phyloP scores from a whole-genome alignment of 352 stramenopile genomes.

The Globisporangium perplexum region DNA sequence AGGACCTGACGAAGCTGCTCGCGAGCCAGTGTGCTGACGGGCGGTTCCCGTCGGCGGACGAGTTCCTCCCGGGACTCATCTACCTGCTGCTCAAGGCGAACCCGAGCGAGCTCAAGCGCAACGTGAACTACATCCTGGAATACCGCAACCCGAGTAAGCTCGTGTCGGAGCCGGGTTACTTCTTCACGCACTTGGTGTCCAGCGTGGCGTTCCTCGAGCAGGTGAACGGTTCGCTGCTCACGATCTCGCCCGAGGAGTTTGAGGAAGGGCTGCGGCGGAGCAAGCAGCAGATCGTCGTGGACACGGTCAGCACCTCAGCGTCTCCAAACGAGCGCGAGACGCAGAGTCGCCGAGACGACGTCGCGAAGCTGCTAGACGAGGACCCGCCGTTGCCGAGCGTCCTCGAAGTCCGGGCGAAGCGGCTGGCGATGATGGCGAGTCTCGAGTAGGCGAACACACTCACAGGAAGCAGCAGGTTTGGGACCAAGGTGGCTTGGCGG shows the following conservation, averaged over 20 bases:
- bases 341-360: not conserved
- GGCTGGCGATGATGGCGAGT: slow-evolving; percentile 6
- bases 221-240: slow-evolving; percentile 60
- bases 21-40: slow-evolving; percentile 28
- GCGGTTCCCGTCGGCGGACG: slow-evolving; percentile 81
- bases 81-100: slow-evolving; percentile 86
- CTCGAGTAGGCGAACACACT: not conserved
- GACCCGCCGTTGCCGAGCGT: slow-evolving; percentile 3
- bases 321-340: not conserved
- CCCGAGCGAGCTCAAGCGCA: slow-evolving; percentile 74
- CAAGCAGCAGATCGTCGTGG: slow-evolving; percentile 24
- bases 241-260: slow-evolving; percentile 72
- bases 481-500: not conserved
- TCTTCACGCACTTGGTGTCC: slow-evolving; percentile 89
- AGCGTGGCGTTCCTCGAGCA: slow-evolving; percentile 78
- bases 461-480: no score
- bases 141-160: slow-evolving; percentile 67
- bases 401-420: slow-evolving; percentile 10
- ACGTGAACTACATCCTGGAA: slow-evolving; percentile 84
- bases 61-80: slow-evolving; percentile 91
- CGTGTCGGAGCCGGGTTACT: slow-evolving; percentile 89
- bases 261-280: slow-evolving; percentile 40
- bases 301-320: slow-evolving; percentile 7
- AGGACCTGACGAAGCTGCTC: slow-evolving; percentile 67
- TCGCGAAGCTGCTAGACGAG: not conserved